Evolutionary conservation across 2,329 filamentous ascomycete species (phyloP), one percentile per base, ranked within the genome.

Genomic region (Phoma sp.): DNA sequence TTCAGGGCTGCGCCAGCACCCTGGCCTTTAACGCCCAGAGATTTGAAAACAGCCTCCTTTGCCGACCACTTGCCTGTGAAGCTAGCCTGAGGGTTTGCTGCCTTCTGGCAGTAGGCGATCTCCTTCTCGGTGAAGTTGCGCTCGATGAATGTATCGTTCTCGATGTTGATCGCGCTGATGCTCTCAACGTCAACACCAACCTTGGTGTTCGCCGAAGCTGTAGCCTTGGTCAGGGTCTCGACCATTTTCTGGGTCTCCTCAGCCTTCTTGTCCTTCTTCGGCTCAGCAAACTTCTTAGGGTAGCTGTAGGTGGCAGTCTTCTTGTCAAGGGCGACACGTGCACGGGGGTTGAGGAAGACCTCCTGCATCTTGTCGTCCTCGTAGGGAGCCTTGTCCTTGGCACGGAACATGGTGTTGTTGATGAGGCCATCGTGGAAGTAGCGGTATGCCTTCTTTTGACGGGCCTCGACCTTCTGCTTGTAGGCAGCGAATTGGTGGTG

Each of bases 31-130:
- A 98, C 93, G 63, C 93, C 92, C 11, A 99, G 82, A 33, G 91
- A 92, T 85, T 99, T 99, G 84, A 99, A 99, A 0, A 99, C 93
- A 25, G 95, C 95, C 79, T 99, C 95, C 81, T 99, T 99, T 32
- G 95, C 95, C 68, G 89, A 93, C 95, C 95, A 99, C 65, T 92
- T 87, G 44, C 95, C 95, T 4, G 93, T 91, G 77, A 97, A 99
- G 46, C 91, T 96, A 62, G 93, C 90, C 72, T 91, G 91, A 1
- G 92, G 90, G 71, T 85, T 88, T 5, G 91, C 80, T 13, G 91
- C 88, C 70, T 88, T 86, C 60, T 83, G 83, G 81, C 96, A 99
- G 80, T 99, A 98, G 27, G 84, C 83, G 66, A 93, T 89, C 79
- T 99, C 95, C 44, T 82, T 80, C 13, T 81, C 77, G 0, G 95